Evolutionary conservation across 345 rosid species (phyloP).

Genomic region (Bretschneidera sinensis): DNA sequence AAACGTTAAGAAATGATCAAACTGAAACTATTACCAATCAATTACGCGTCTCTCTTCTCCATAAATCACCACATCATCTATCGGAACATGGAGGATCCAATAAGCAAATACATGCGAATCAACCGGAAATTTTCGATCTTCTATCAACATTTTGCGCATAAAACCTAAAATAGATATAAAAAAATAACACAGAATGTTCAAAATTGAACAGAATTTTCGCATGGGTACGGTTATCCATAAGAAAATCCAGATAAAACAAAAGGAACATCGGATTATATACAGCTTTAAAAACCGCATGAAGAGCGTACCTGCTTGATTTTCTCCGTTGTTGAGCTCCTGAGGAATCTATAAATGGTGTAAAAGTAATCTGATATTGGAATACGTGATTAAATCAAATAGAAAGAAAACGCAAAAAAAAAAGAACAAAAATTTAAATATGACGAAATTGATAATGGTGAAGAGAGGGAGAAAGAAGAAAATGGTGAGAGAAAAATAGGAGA

Average conservation of each 20-base stretch:
- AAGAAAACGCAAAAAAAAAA: background rate
- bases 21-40: too few relatives aligned
- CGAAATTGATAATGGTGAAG: conserved; percentile 8
- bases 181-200: too few relatives aligned
- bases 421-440: background rate
- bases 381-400: background rate
- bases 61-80: background rate
- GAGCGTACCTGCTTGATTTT: background rate
- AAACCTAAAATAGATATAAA: background rate
- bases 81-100: conserved; percentile 13
- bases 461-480: background rate
- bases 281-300: background rate
- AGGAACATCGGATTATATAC: background rate
- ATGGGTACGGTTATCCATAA: background rate
- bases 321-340: conserved; percentile 1
- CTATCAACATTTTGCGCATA: background rate
- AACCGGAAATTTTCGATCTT: background rate
- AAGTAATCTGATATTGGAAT: background rate
- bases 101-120: conserved; percentile 11
- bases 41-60: too few relatives aligned
- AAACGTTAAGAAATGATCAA: too few relatives aligned
- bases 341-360: background rate
- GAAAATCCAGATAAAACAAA: background rate
- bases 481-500: conserved; percentile 19
- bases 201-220: background rate